A percentile compares a stretch with the other conserved stretches of the same genome.
Conservation (phyloP, 2,329 filamentous ascomycete species). For the Penicillium sp. region DNA sequence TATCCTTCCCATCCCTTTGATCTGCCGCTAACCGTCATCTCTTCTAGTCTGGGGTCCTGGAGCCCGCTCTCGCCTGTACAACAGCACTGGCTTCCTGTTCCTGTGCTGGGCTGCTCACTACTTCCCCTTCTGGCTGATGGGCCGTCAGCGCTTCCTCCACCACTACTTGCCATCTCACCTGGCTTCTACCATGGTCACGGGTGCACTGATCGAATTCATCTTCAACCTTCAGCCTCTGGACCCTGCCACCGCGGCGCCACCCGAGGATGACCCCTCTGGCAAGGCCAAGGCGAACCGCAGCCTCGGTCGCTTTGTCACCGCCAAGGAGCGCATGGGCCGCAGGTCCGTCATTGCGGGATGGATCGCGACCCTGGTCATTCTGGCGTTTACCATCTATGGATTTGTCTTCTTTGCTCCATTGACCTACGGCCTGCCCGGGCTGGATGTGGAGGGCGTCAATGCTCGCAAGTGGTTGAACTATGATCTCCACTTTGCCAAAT, state of each 20-base stretch:
- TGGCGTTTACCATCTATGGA: slow-evolving; percentile 71
- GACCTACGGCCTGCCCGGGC: slow-evolving; percentile 91
- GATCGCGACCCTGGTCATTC: slow-evolving; percentile 75
- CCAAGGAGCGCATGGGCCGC: slow-evolving; percentile 78
- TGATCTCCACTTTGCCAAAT: slow-evolving; percentile 98
- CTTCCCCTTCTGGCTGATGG: slow-evolving; percentile 97
- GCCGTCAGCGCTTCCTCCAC: slow-evolving; percentile 95
- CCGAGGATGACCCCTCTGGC: slow-evolving; percentile 45
- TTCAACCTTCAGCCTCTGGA: slow-evolving; percentile 81
- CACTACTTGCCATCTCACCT: slow-evolving; percentile 96
- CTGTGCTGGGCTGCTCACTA: slow-evolving; percentile 97
- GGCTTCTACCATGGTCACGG: slow-evolving; percentile 86
- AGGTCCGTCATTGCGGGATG: slow-evolving; percentile 80
- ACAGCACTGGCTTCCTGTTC: slow-evolving; percentile 99
- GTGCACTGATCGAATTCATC: slow-evolving; percentile 91
- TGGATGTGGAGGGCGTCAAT: slow-evolving; percentile 77
- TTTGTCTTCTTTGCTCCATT: slow-evolving; percentile 95
- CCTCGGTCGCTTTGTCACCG: slow-evolving; percentile 68
- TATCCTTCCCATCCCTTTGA: not conserved
- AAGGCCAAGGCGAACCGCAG: slow-evolving; percentile 49
- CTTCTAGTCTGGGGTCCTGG: slow-evolving; percentile 61
- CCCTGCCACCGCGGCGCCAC: slow-evolving; percentile 56
- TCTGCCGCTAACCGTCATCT: slow-evolving; percentile 17
- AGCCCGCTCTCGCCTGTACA: slow-evolving; percentile 91
- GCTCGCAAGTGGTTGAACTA: slow-evolving; percentile 95